Base-by-base conservation (phyloP, 2,329 filamentous ascomycete species). In the Diplodia mutila region DNA sequence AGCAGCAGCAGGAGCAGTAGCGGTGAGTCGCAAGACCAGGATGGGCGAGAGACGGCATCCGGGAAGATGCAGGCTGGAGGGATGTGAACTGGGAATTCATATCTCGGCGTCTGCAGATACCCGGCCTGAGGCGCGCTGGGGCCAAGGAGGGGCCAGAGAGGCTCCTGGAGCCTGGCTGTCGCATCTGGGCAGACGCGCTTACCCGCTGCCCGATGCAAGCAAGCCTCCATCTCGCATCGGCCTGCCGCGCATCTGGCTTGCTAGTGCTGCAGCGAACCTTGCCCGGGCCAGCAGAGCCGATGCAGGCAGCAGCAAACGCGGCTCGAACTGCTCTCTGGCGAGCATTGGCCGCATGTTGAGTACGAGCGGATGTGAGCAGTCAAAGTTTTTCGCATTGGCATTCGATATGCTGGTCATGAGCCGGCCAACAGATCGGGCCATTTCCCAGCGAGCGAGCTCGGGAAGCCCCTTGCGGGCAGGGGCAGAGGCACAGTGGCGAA, bases 51-150 rank as follows among this genome's bases (percentile, higher is more conserved):
- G 16, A 18, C 34, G 14, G 34, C 9, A 16, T 1, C 14, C 39
- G 14, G 57, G 27, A 16, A n/a, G 39, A 25, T 0, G 57, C 42
- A n/a, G 18, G 29, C 25, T 61, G 57, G 27, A 61, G 55, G 48
- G 29, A 39, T 18, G 14, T 16, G 37, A 48, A 32, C 39, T 61
- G 37, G 55, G 55, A 61, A 32, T 12, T 48, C 16, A 21, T 25
- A 61, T 61, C 37, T 49, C 14, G 27, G 42, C 42, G n/a, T 49
- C 57, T 61, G 57, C 57, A 61, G 57, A 61, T 61, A 61, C 57
- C 57, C 57, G 55, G 23, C 16, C 34, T 39, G 23, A 23, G 11
- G 55, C 37, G 29, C 29, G 29, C 29, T 8, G 29, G 29, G 57
- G 57, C 42, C 57, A 49, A 23, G 16, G 12, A 9, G n/a, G 27